Base-by-base conservation (phyloP, 208 protist genomes). In the Herpetomonas samuelpessoai region DNA sequence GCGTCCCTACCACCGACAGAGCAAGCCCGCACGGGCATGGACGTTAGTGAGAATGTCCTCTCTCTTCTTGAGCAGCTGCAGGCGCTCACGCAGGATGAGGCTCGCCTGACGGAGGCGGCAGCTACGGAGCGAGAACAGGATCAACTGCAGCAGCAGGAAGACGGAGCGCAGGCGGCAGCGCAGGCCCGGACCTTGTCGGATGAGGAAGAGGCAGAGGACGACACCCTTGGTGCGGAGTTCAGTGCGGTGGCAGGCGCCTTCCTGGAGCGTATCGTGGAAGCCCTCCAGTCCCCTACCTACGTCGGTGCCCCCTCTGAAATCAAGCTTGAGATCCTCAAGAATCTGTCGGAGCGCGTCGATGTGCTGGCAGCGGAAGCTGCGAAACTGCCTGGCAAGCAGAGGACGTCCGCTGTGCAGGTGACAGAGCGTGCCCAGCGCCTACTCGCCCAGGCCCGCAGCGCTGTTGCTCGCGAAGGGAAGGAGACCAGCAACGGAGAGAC, bases 261-360 rank as follows among this genome's bases (percentile, higher is more conserved):
- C 29, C 48, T 81, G 53, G 65, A 81, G 50, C 49, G 48, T 21
- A 73, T 81, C 18, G 63, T 75, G 12, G 62, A 63, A 18, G 68
- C 74, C 18, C 18, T 83, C 28, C 67, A 79, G 21, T 93, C 86
- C 27, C 71, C 76, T 0, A 47, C 46, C 2, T 84, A 86, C 35
- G 64, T 76, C 25, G 21, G 28, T n/a, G 65, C 85, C 28, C 25
- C 74, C 38, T 26, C 57, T 6, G 59, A 62, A 58, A 61, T 67
- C 35, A 67, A 76, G 51, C 22, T n/a, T 22, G 25, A 29, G 29
- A 65, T 75, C 10, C 55, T 75, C 6, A 29, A 45, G 10, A 52
- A 68, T 30, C 46, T 81, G 26, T 49, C 71, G 25, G 25, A 52
- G 49, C 66, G 50, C 0, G 61, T 93, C 35, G 26, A 51, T 22